phyloP scores from a whole-genome alignment of 768 basidiomycete species.

The Chalciporus pseudorubinellus region DNA sequence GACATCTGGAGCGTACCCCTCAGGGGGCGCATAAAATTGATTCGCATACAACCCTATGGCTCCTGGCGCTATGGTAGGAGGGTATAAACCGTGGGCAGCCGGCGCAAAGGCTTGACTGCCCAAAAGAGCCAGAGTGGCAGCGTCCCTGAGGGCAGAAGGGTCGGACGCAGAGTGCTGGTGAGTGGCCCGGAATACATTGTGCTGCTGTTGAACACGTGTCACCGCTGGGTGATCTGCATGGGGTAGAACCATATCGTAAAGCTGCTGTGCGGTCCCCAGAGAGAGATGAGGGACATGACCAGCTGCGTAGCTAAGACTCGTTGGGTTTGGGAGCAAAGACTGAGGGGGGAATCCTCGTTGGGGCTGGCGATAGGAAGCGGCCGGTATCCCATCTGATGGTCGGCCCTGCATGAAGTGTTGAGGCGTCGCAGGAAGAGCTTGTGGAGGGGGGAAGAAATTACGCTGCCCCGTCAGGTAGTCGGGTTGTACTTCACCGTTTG shows the following conservation, averaged over 20 bases:
- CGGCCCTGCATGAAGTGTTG: conserved; percentile 53
- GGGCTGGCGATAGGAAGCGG: conserved; percentile 58
- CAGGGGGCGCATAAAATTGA: conserved; percentile 66
- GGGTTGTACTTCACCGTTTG: conserved; percentile 29
- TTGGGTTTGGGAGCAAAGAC: conserved; percentile 52
- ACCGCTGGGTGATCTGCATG: conserved; percentile 57
- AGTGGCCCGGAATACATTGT: conserved; percentile 65
- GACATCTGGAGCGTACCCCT: conserved; percentile 54
- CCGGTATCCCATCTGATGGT: conserved; percentile 45
- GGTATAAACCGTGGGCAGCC: conserved; percentile 53
- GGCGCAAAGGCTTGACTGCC: conserved; percentile 51
- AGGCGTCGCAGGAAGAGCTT: conserved; percentile 37
- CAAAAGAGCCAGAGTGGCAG: conserved; percentile 61
- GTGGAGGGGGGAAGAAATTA: conserved; percentile 47
- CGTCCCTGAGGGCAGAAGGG: conserved; percentile 73
- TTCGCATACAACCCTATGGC: conserved; percentile 64
- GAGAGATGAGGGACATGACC: conserved; percentile 66
- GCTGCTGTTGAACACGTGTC: conserved; percentile 76
- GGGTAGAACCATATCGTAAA: conserved; percentile 77
- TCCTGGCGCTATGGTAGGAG: conserved; percentile 40
- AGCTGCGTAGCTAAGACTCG: conserved; percentile 51
- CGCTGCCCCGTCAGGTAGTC: conserved; percentile 63
- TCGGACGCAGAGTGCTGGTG: conserved; percentile 86
- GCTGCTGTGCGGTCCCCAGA: conserved; percentile 69
- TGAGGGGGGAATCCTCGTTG: conserved; percentile 59